Conservation (phyloP, 2,329 filamentous ascomycete genomes). For the Curvularia verruculosa region DNA sequence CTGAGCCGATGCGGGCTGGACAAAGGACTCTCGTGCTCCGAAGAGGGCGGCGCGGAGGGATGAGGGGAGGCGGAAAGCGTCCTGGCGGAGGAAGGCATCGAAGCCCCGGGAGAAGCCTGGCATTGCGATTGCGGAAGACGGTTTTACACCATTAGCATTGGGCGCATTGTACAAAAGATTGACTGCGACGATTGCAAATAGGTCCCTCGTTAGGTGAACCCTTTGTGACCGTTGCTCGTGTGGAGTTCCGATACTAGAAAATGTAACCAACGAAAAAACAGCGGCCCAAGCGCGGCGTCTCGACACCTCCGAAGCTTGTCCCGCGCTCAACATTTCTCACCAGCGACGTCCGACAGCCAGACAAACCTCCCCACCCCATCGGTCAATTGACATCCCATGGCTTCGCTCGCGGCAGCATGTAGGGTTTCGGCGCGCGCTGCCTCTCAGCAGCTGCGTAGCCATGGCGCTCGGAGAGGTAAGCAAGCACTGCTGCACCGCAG, state of each 20-base stretch:
- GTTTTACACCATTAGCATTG: background rate
- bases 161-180: constrained; percentile 1
- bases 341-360: constrained; percentile 14
- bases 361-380: constrained; percentile 18
- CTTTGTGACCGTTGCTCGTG: background rate
- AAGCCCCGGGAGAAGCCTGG: constrained; percentile 41
- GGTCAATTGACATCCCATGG: constrained; percentile 58
- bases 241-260: constrained; percentile 13
- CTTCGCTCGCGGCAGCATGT: constrained; percentile 68
- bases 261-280: constrained; percentile 21
- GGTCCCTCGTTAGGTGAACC: background rate
- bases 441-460: constrained; percentile 58
- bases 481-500: constrained; percentile 19
- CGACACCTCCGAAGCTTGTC: constrained; percentile 31
- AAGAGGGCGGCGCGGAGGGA: constrained; percentile 43
- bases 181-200: background rate
- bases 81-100: constrained; percentile 32
- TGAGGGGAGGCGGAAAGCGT: constrained; percentile 41
- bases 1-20: constrained; percentile 19
- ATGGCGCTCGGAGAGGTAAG: constrained; percentile 66
- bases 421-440: constrained; percentile 68
- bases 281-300: constrained; percentile 24
- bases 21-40: constrained; percentile 30
- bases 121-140: constrained; percentile 27
- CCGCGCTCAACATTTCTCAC: constrained; percentile 45